A percentile compares a stretch with the other conserved stretches of the same genome.
Evolutionary conservation across 805 yeast genomes (phyloP).

Genomic region (Wickerhamiella dianesei): DNA sequence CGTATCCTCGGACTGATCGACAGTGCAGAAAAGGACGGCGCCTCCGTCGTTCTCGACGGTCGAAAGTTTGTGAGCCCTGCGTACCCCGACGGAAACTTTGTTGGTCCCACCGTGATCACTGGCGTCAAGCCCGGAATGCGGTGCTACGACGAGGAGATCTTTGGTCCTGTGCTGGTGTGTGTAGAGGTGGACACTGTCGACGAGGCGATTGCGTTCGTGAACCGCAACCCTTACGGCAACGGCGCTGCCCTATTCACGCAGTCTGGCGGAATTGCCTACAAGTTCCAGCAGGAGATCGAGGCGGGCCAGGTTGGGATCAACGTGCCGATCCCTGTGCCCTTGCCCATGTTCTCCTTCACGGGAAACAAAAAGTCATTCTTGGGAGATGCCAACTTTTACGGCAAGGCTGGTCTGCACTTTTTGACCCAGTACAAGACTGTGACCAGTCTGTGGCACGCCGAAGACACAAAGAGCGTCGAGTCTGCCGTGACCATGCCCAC

Average conservation of each 20-base stretch:
- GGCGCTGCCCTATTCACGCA: conserved; percentile 59
- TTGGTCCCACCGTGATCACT: conserved; percentile 55
- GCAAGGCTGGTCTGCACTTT: conserved; percentile 60
- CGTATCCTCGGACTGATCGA: conserved; percentile 44
- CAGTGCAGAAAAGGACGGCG: conserved; percentile 49
- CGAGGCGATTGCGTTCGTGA: conserved; percentile 52
- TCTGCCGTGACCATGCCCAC: conserved; percentile 60
- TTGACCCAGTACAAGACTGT: conserved; percentile 66
- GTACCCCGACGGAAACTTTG: conserved; percentile 52
- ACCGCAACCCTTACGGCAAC: conserved; percentile 52
- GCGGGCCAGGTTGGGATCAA: conserved; percentile 69
- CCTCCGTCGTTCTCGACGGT: conserved; percentile 50
- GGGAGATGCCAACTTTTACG: conserved; percentile 70
- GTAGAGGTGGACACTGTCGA: conserved; percentile 51
- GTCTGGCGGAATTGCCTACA: conserved; percentile 57
- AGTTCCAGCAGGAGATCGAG: conserved; percentile 52
- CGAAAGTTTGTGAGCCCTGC: conserved; percentile 35
- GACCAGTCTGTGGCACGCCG: conserved; percentile 52
- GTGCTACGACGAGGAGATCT: conserved; percentile 61
- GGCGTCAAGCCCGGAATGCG: conserved; percentile 54
- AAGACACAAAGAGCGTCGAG: conserved; percentile 33
- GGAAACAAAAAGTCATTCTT: conserved; percentile 64
- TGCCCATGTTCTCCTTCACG: conserved; percentile 71
- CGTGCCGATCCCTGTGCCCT: conserved; percentile 69
- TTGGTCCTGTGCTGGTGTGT: conserved; percentile 60